Evolutionary conservation across 2,329 filamentous ascomycete genomes (phyloP).

Genomic region (Emydomyces testavorans): DNA sequence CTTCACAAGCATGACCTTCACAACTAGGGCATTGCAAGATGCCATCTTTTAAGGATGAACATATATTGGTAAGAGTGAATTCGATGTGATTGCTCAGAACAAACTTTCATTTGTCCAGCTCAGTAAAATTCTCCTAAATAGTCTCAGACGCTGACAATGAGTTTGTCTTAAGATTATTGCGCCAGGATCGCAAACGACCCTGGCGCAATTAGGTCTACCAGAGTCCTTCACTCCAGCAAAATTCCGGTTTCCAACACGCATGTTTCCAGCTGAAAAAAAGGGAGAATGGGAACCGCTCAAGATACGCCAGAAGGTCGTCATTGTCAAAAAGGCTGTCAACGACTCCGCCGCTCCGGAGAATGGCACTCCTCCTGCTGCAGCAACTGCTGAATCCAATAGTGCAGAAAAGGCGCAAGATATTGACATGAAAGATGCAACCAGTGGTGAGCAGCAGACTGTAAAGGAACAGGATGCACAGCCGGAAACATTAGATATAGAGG

Average conservation of each 20-base stretch:
- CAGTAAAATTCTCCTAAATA: not conserved
- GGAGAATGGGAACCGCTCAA: conserved; percentile 74
- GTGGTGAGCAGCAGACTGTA: conserved; percentile 15
- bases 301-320: conserved; percentile 46
- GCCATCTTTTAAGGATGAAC: conserved; percentile 44
- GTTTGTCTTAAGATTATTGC: conserved; percentile 36
- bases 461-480: conserved; percentile 21
- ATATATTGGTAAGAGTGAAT: conserved; percentile 35
- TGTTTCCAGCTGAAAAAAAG: conserved; percentile 70
- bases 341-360: not conserved
- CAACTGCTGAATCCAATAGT: conserved; percentile 10
- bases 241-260: conserved; percentile 77
- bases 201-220: conserved; percentile 79
- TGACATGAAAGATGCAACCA: conserved; percentile 36
- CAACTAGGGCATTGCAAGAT: conserved; percentile 23
- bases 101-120: not conserved
- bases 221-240: conserved; percentile 87
- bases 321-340: conserved; percentile 18
- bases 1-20: not conserved
- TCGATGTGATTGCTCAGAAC: not conserved
- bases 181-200: conserved; percentile 71
- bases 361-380: conserved; percentile 7
- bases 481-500: conserved; percentile 25
- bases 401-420: conserved; percentile 27
- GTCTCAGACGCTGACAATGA: not conserved